Conservation (phyloP, 2,329 filamentous ascomycete genomes). For the Hypoxylon rubiginosum region DNA sequence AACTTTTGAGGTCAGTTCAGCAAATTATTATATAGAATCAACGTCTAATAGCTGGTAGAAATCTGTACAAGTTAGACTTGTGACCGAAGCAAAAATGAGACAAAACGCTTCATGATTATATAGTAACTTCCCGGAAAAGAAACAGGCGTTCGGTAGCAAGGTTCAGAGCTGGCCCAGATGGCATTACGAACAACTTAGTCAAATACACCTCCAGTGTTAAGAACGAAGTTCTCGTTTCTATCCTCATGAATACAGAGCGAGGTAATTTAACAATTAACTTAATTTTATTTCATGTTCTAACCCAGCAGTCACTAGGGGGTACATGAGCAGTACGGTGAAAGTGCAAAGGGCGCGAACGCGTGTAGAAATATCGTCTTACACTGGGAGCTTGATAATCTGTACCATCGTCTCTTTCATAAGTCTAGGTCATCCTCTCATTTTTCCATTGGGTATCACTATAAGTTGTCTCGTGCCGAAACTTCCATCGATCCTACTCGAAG, state of each 20-base stretch:
- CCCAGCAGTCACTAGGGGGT: neutral
- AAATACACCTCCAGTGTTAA: neutral
- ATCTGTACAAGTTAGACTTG: too few species aligned
- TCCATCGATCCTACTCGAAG: slow-evolving; percentile 61
- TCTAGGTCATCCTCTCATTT: slow-evolving; percentile 5
- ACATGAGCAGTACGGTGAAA: neutral
- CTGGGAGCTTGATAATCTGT: neutral
- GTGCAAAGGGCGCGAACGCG: neutral
- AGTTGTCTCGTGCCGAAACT: slow-evolving; percentile 17
- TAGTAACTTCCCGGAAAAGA: too few species aligned
- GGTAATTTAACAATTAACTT: neutral
- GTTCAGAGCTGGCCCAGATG: too few species aligned
- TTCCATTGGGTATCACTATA: slow-evolving; percentile 44
- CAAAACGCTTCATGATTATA: too few species aligned
- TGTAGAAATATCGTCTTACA: neutral
- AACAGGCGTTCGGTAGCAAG: too few species aligned
- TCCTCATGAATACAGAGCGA: too few species aligned
- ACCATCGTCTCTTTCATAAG: slow-evolving; percentile 2
- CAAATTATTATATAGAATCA: neutral
- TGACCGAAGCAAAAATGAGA: too few species aligned
- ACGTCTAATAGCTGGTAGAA: too few species aligned
- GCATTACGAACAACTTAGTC: too few species aligned
- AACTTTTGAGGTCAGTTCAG: neutral
- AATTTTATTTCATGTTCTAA: neutral
- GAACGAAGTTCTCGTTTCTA: too few species aligned